These are phyloP conservation scores for Russula sp. DNA, from an alignment of 768 basidiomycete species.

Conservation along the genomic window DNA sequence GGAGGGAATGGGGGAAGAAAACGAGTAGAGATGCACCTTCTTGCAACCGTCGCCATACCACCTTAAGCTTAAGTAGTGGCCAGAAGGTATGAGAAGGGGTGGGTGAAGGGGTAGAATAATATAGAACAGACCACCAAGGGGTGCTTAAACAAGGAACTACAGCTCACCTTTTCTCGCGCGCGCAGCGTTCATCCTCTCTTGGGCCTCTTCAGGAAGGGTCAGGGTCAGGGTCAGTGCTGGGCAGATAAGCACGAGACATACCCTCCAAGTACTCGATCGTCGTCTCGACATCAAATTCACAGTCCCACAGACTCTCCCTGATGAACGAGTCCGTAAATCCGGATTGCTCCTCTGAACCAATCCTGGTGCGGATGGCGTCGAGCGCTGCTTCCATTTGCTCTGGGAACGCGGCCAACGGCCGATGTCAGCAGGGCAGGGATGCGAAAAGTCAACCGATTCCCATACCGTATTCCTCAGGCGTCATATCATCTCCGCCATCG, in stretches of 20 bases:
- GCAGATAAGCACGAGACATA: conserved; percentile 32
- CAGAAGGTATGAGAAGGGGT: conserved; percentile 24
- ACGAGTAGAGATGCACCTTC: conserved; percentile 24
- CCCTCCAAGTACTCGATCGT: conserved; percentile 69
- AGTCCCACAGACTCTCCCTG: conserved; percentile 78
- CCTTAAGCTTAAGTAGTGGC: conserved; percentile 18
- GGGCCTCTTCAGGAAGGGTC: conserved; percentile 48
- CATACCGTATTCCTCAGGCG: conserved; percentile 75
- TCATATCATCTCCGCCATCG: conserved; percentile 73
- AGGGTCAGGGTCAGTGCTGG: not conserved
- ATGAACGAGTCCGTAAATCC: conserved; percentile 71
- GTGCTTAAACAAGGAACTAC: conserved; percentile 30
- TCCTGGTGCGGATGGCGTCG: conserved; percentile 54
- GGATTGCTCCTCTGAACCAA: conserved; percentile 59
- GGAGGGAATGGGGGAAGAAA: conserved; percentile 6
- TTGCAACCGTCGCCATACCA: conserved; percentile 17
- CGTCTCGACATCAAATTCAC: conserved; percentile 76
- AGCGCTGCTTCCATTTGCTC: conserved; percentile 65
- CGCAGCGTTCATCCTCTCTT: conserved; percentile 52
- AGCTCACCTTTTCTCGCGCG: conserved; percentile 83
- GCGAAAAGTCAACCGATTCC: conserved; percentile 32
- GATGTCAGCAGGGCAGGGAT: not conserved
- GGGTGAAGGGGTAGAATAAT: conserved; percentile 26
- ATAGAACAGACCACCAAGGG: conserved; percentile 23
- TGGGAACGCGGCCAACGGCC: conserved; percentile 27